Evolutionary conservation across 495 filamentous ascomycete genomes (phyloP).

Genomic region (Aspergillus coremiiformis): DNA sequence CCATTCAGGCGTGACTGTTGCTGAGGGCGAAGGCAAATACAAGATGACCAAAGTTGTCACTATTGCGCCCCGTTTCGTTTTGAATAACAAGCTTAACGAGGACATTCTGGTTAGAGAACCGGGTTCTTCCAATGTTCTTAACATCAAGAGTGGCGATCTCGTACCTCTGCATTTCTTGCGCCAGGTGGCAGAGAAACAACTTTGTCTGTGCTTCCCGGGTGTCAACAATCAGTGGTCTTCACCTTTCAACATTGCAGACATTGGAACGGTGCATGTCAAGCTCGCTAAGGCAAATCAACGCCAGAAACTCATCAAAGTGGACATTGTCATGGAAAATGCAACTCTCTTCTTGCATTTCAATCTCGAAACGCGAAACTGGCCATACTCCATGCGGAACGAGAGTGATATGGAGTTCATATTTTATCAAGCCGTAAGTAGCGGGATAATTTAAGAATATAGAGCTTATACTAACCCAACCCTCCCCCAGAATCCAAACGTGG

Average conservation of each 20-base stretch:
- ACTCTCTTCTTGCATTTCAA: constrained; percentile 91
- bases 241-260: constrained; percentile 91
- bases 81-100: constrained; percentile 88
- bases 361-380: constrained; percentile 89
- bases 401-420: constrained; percentile 94
- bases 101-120: constrained; percentile 85
- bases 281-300: constrained; percentile 82
- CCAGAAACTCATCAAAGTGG: constrained; percentile 79
- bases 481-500: constrained; percentile 55
- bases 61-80: constrained; percentile 83
- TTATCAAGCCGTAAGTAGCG: constrained; percentile 59
- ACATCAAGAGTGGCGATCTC: constrained; percentile 65
- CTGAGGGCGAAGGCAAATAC: constrained; percentile 92
- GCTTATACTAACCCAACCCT: neutral
- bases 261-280: constrained; percentile 88
- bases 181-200: constrained; percentile 69
- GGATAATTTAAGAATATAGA: constrained; percentile 15
- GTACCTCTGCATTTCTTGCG: constrained; percentile 83
- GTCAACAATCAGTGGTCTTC: constrained; percentile 98
- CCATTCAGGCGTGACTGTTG: constrained; percentile 80
- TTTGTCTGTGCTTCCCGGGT: constrained; percentile 88
- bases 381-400: constrained; percentile 96
- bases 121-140: constrained; percentile 72
- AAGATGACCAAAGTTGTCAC: constrained; percentile 93
- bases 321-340: constrained; percentile 82